Percentiles rank a stretch among this genome's conserved stretches.
These are phyloP conservation scores for Astrocystis sublimbata DNA, from an alignment of 495 filamentous ascomycete genomes.

Conservation along the genomic window DNA sequence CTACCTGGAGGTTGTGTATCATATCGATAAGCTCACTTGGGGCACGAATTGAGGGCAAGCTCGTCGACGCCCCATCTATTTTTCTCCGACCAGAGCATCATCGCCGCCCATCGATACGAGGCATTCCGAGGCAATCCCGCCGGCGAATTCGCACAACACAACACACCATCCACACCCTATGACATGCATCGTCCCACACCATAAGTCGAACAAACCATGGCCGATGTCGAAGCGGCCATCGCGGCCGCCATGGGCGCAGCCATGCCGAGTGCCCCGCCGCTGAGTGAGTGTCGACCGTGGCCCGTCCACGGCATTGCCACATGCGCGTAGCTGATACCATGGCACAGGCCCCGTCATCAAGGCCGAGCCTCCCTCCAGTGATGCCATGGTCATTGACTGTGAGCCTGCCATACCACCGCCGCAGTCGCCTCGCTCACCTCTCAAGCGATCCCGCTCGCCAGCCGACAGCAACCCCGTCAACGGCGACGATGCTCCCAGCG, in stretches of 20 bases:
- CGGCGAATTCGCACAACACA: slow-evolving; percentile 16
- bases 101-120: slow-evolving; percentile 1
- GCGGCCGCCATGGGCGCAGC: slow-evolving; percentile 34
- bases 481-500: slow-evolving; percentile 24
- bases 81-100: slow-evolving; percentile 38
- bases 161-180: too few species aligned
- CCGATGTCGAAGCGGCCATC: slow-evolving; percentile 36
- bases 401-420: slow-evolving; percentile 6
- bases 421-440: slow-evolving; percentile 23
- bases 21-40: slow-evolving; percentile 30
- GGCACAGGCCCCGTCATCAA: slow-evolving; percentile 27
- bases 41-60: slow-evolving; percentile 50
- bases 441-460: slow-evolving; percentile 39
- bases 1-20: slow-evolving; percentile 41
- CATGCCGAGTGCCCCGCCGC: slow-evolving; percentile 19
- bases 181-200: slow-evolving; percentile 20
- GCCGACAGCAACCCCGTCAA: slow-evolving; percentile 14
- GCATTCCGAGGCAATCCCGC: neutral
- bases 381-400: slow-evolving; percentile 29
- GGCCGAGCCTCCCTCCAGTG: slow-evolving; percentile 20
- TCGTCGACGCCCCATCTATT: slow-evolving; percentile 41
- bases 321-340: slow-evolving; percentile 14
- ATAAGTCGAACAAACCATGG: slow-evolving; percentile 27
- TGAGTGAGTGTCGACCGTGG: slow-evolving; percentile 23
- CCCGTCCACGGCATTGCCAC: neutral